Conservation (phyloP, 768 basidiomycete genomes). For the Termitomyces sp. region DNA sequence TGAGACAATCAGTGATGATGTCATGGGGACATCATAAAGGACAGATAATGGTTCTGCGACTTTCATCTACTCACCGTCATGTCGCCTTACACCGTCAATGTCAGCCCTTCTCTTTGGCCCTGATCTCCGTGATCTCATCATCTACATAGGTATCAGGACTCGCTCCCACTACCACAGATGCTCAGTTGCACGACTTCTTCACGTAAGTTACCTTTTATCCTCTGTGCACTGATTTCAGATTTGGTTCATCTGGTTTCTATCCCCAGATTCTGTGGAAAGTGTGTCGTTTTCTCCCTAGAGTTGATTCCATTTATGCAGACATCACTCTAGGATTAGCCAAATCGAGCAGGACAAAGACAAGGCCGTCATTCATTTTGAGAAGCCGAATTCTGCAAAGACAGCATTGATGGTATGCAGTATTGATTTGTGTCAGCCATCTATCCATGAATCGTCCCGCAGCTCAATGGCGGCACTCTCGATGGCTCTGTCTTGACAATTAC, state of each 20-base stretch:
- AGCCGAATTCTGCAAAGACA: constrained; percentile 77
- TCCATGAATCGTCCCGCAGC: constrained; percentile 26
- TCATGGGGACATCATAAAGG: constrained; percentile 9
- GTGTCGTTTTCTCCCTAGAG: constrained; percentile 6
- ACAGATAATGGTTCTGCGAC: background rate
- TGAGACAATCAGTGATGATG: constrained; percentile 10
- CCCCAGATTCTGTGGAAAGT: constrained; percentile 84
- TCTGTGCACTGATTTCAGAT: background rate
- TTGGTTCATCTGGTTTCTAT: background rate
- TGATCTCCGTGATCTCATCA: background rate
- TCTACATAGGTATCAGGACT: constrained; percentile 65
- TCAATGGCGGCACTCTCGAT: constrained; percentile 76
- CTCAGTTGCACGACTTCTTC: constrained; percentile 76
- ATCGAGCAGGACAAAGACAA: constrained; percentile 44
- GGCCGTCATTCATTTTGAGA: constrained; percentile 83
- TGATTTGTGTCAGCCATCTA: background rate
- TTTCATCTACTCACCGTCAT: constrained; percentile 29
- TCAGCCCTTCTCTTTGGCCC: constrained; percentile 18
- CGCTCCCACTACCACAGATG: constrained; percentile 56
- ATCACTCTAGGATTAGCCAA: constrained; percentile 48
- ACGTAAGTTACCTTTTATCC: constrained; percentile 39
- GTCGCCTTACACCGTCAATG: constrained; percentile 40
- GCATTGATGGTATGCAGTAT: constrained; percentile 65
- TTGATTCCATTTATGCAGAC: background rate
- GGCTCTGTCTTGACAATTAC: constrained; percentile 65